A percentile compares a stretch with the other conserved stretches of the same genome.
These are phyloP conservation scores for Plantago major DNA, from an alignment of 257 asterid genomes.

Conservation along the genomic window DNA sequence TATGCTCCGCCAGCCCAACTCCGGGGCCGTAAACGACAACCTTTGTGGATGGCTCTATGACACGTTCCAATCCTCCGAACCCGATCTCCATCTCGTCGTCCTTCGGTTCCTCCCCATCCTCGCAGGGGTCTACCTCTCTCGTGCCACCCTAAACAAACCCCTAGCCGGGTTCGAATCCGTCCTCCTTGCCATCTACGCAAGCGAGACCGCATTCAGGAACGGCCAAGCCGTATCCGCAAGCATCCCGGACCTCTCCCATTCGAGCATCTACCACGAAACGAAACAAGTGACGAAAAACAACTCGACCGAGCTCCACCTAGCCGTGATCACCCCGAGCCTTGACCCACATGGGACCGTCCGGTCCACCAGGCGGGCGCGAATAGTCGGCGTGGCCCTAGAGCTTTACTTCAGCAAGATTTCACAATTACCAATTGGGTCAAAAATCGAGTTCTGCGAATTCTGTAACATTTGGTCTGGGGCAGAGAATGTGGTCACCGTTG, in stretches of 20 bases:
- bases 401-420: conserved; percentile 45
- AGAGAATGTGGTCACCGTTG: not conserved
- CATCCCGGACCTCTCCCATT: conserved; percentile 64
- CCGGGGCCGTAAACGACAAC: conserved; percentile 74
- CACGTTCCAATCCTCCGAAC: conserved; percentile 70
- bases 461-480: conserved; percentile 61
- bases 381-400: conserved; percentile 70
- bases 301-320: conserved; percentile 62
- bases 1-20: conserved; percentile 69
- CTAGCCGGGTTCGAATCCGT: conserved; percentile 83
- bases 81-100: conserved; percentile 76
- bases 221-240: conserved; percentile 58
- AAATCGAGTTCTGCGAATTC: conserved; percentile 69
- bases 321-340: conserved; percentile 51
- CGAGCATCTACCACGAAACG: conserved; percentile 78
- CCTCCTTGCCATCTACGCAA: conserved; percentile 67
- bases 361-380: conserved; percentile 57
- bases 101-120: conserved; percentile 72
- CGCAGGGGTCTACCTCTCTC: conserved; percentile 73
- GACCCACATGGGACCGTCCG: conserved; percentile 69
- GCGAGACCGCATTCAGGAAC: conserved; percentile 54
- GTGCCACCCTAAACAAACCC: conserved; percentile 64
- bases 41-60: conserved; percentile 97
- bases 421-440: conserved; percentile 53
- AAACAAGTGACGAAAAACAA: conserved; percentile 33